Conservation (phyloP, 2,329 filamentous ascomycete genomes). For the Alternaria sp. region DNA sequence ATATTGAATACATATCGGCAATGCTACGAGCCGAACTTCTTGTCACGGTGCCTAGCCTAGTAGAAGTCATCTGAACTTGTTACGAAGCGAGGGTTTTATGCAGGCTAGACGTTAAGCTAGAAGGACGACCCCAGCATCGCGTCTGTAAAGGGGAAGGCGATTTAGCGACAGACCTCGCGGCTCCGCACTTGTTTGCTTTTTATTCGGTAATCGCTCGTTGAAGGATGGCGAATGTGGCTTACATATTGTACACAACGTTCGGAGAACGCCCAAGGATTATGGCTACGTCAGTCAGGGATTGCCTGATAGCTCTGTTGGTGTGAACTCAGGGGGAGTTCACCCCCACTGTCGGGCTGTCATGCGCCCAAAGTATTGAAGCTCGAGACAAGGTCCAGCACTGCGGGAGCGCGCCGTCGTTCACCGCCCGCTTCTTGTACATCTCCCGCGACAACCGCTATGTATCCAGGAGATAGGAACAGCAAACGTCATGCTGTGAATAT, state of each 20-base stretch:
- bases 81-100: constrained; percentile 2
- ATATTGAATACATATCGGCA: neutral
- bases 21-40: neutral
- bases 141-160: neutral
- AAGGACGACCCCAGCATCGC: neutral
- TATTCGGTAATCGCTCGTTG: constrained; percentile 2
- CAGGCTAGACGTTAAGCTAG: constrained; percentile 12
- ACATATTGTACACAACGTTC: neutral
- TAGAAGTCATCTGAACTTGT: neutral
- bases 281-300: neutral
- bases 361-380: constrained; percentile 15
- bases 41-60: neutral
- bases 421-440: constrained; percentile 27
- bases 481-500: constrained; percentile 11
- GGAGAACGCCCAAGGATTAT: neutral
- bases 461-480: constrained; percentile 7
- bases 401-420: constrained; percentile 37
- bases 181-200: constrained; percentile 10
- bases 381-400: constrained; percentile 28
- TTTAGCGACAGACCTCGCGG: neutral
- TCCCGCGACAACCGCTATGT: constrained; percentile 19
- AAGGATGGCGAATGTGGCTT: neutral
- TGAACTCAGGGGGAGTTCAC: neutral
- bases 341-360: constrained; percentile 29
- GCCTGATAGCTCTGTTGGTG: neutral